Evolutionary conservation across 352 stramenopile species (phyloP), one percentile per base, ranked within the genome.

Genomic region (Phytophthora boehmeriae): DNA sequence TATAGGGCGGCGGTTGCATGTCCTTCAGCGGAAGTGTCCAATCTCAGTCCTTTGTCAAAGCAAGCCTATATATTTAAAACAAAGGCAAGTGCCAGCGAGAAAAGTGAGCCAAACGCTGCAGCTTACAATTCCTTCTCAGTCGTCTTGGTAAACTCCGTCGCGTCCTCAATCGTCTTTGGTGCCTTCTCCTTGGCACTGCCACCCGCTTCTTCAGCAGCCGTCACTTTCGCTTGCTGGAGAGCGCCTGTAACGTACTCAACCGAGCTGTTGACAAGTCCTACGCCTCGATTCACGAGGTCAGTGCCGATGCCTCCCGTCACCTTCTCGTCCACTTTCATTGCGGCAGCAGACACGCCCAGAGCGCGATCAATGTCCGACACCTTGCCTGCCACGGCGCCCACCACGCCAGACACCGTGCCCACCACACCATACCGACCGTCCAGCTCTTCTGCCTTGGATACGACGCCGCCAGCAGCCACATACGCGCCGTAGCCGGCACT

Each of bases 241-340:
- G 75, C 77, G 16, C 70, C 82, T 19, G 75, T 75, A 27, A 92
- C 75, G 63, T 91, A 92, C 38, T 86, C 82, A 17, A 93, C 75
- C 30, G 76, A 86, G 50, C 63, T 81, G 59, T 86, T 79, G 45
- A 91, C 78, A n/a, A 93, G 52, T 5, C 60, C 68, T 9, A 80
- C 43, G 23, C 75, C 77, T 47, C 78, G 82, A 32, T 66, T 75
- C 25, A 88, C 52, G 16, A 87, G 68, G n/a, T 72, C 81, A 6
- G 75, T 75, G 38, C 76, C 85, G 4, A 93, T 67, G 9, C 85
- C 85, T 22, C 85, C 85, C 44, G 71, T 92, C 19, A 93, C 77
- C 60, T 89, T 89, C 57, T 80, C 79, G 59, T 93, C 85, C 46
- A 93, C 66, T 39, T 80, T 80, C 36, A 78, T 64, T 19, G 80